These are phyloP conservation scores for Teunomyces pallodes DNA, from an alignment of 805 yeast genomes.

Conservation along the genomic window DNA sequence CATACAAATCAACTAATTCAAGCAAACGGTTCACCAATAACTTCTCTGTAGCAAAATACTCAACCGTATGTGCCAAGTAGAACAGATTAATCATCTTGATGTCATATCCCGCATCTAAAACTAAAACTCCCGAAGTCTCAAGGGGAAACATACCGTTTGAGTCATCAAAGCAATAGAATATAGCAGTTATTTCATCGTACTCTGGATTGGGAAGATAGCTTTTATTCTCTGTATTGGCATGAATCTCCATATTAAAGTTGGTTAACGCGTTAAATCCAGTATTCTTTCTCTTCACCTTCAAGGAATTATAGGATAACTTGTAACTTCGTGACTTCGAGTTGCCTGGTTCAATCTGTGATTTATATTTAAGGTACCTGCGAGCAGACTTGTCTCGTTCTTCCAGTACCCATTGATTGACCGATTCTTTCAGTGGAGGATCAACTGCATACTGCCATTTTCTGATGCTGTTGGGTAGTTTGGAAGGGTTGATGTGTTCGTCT, in stretches of 20 bases:
- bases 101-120: not conserved
- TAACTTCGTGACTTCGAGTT: conserved; percentile 40
- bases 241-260: conserved; percentile 66
- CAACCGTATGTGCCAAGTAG: conserved; percentile 1
- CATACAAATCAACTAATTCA: conserved; percentile 55
- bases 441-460: conserved; percentile 44
- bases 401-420: conserved; percentile 35
- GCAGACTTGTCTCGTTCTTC: conserved; percentile 11
- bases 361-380: conserved; percentile 14
- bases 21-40: conserved; percentile 57
- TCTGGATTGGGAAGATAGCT: conserved; percentile 59
- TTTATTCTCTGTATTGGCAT: conserved; percentile 51
- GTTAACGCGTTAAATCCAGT: conserved; percentile 49
- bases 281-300: conserved; percentile 32
- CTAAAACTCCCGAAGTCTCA: conserved; percentile 3
- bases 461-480: not conserved
- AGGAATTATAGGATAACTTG: conserved; percentile 36
- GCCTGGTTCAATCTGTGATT: conserved; percentile 53
- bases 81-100: not conserved
- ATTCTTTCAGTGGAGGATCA: conserved; percentile 47
- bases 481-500: not conserved
- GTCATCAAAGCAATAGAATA: conserved; percentile 64
- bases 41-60: conserved; percentile 48
- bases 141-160: conserved; percentile 16
- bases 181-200: conserved; percentile 53